These are phyloP conservation scores for Wallemia ichthyophaga DNA, from an alignment of 1,284 basidiomycete genomes.

Conservation along the genomic window DNA sequence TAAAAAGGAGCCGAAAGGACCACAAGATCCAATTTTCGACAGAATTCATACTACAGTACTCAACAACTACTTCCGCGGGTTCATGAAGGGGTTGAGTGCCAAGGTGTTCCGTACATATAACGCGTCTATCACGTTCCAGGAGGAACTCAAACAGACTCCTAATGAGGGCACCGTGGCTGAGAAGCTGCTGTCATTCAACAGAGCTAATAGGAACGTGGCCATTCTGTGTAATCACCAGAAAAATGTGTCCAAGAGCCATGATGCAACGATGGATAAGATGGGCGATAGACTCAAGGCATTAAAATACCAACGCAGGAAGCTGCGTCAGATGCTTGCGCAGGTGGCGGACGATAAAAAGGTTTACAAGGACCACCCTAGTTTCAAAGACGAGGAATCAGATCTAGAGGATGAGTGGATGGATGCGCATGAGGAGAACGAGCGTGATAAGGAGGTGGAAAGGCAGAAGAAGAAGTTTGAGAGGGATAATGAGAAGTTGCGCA, in stretches of 20 bases:
- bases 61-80: constrained; percentile 64
- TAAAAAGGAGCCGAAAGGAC: constrained; percentile 60
- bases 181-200: constrained; percentile 80
- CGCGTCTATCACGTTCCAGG: constrained; percentile 74
- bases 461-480: constrained; percentile 55
- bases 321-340: constrained; percentile 36
- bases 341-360: constrained; percentile 42
- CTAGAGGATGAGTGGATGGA: constrained; percentile 71
- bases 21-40: constrained; percentile 74
- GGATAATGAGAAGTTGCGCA: constrained; percentile 56
- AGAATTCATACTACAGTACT: constrained; percentile 45
- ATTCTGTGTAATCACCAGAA: constrained; percentile 95
- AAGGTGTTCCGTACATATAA: constrained; percentile 99
- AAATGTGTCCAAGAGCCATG: constrained; percentile 64
- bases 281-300: constrained; percentile 41
- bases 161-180: constrained; percentile 47
- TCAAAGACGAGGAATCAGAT: constrained; percentile 58
- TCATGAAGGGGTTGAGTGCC: constrained; percentile 86
- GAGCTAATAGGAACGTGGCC: constrained; percentile 77
- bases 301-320: constrained; percentile 82
- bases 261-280: constrained; percentile 71
- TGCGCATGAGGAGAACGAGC: constrained; percentile 45
- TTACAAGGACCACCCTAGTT: constrained; percentile 45
- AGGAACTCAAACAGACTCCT: constrained; percentile 43
- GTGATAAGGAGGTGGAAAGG: constrained; percentile 56